Evolutionary conservation across 1,284 basidiomycete genomes (phyloP), one percentile per base, ranked within the genome.

Genomic region (Sporisorium exsertum): DNA sequence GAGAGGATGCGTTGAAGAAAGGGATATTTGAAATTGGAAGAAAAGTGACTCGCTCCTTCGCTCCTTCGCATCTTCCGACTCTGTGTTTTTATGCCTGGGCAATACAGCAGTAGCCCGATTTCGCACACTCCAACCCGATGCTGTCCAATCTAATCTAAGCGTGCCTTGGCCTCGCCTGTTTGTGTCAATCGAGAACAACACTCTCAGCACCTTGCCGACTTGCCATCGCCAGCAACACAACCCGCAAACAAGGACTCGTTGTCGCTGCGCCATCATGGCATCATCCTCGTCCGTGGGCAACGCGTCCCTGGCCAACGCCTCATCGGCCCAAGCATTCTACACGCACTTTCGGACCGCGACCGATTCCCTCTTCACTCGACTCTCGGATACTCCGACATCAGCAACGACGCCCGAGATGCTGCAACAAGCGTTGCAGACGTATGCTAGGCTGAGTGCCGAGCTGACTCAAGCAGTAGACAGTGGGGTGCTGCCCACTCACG

Each of bases 401-500:
- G 3, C 18, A 15, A 27, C 51, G 18, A 51, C 52, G 10, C 7
- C 18, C n/a, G 42, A 51, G 0, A 16, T 24, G 29, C 32, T 78
- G 4, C 72, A 76, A 33, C 33, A 57, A 33, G 57, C 59, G 26
- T 45, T 78, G 43, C 55, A 53, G n/a, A 20, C 15, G 8, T 63
- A 72, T 40, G 58, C 76, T 16, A 13, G n/a, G 2, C 20, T 65
- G 16, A 60, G 56, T 18, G 54, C 45, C 3, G 50, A 76, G 29
- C 40, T 78, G 46, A 78, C 72, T 0, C 26, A 26, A 33, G 73
- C 66, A 20, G 70, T 74, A 18, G 62, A 64, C 15, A 64, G 59
- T 16, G 64, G 61, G 7, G 29, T 75, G 22, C 37, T 78, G n/a
- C 72, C 76, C 1, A 42, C 61, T 7, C 70, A 78, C 37, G 76